Percentiles rank a stretch among this genome's conserved stretches.
Conservation (phyloP, 441 rosid genomes). For the Erodium chrysanthum region DNA sequence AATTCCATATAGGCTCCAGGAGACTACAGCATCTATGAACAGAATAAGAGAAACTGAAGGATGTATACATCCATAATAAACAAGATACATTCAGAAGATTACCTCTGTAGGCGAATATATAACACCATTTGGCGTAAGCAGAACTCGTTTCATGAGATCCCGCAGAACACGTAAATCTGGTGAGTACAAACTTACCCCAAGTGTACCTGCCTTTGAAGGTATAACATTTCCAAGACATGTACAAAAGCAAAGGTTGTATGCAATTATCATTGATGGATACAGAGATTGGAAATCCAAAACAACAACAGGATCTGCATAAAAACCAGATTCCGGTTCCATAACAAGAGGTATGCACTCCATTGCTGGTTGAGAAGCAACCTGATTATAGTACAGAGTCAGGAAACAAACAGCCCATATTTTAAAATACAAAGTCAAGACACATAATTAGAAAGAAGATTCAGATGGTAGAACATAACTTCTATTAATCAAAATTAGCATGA, state of each 20-base stretch:
- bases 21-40: neutral
- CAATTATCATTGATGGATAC: constrained; percentile 97
- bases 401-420: constrained; percentile 15
- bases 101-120: constrained; percentile 80
- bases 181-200: constrained; percentile 73
- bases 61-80: neutral
- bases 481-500: too few species aligned
- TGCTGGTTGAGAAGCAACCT: constrained; percentile 99
- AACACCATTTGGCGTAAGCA: constrained; percentile 73
- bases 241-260: constrained; percentile 88
- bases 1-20: neutral
- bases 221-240: constrained; percentile 85
- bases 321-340: constrained; percentile 97
- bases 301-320: constrained; percentile 86
- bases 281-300: constrained; percentile 98
- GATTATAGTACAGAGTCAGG: constrained; percentile 16
- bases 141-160: constrained; percentile 49
- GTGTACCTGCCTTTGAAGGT: constrained; percentile 50
- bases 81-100: constrained; percentile 16
- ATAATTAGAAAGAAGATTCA: too few species aligned
- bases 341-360: constrained; percentile 98
- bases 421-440: neutral
- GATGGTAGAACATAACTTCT: too few species aligned
- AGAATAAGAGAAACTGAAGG: neutral
- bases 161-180: constrained; percentile 45